phyloP scores from a whole-genome alignment of 2,329 filamentous ascomycete species.

The Verticillium longisporum region DNA sequence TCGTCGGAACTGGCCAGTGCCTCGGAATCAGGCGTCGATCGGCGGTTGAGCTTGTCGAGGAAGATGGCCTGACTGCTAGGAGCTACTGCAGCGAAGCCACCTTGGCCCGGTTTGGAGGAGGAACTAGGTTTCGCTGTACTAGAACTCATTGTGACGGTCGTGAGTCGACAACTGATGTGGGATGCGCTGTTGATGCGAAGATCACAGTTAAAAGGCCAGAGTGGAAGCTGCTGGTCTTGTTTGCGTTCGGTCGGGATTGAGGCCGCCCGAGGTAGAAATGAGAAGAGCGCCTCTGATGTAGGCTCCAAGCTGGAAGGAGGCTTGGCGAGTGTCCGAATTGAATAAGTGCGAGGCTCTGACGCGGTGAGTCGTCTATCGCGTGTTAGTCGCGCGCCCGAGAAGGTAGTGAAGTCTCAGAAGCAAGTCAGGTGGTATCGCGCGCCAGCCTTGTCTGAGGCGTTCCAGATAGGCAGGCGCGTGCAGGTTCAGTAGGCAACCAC shows the following conservation, averaged over 20 bases:
- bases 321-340: not conserved
- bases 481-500: not conserved
- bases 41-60: constrained; percentile 68
- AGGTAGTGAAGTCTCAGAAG: not conserved
- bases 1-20: constrained; percentile 92
- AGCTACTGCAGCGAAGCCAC: constrained; percentile 34
- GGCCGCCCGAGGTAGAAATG: not conserved
- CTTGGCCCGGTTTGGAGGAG: constrained; percentile 44
- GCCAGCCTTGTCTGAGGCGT: not conserved
- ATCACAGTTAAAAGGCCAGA: not conserved
- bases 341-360: not conserved
- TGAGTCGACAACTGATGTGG: not conserved
- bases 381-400: not conserved
- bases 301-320: not conserved
- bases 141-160: constrained; percentile 40
- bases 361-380: not conserved
- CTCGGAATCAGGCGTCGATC: constrained; percentile 90
- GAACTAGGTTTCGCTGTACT: constrained; percentile 41
- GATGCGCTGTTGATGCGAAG: not conserved
- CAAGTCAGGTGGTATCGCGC: not conserved
- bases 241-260: not conserved
- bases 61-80: constrained; percentile 58
- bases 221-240: not conserved
- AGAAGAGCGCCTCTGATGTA: not conserved
- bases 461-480: not conserved